These are phyloP conservation scores for Harringtonia lauricola DNA, from an alignment of 2,329 filamentous ascomycete genomes.

Conservation along the genomic window DNA sequence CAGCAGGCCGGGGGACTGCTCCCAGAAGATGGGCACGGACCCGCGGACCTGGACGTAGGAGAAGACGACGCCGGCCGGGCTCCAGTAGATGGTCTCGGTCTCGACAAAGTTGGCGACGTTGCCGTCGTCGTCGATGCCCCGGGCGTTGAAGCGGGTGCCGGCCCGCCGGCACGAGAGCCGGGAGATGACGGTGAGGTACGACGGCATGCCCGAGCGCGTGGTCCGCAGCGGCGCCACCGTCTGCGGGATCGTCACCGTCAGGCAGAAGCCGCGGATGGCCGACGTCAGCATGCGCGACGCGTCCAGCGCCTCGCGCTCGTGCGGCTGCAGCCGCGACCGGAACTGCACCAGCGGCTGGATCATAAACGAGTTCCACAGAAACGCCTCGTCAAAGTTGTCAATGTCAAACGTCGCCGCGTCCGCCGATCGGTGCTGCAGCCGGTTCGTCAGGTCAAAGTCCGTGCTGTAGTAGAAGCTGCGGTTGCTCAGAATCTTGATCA, in stretches of 20 bases:
- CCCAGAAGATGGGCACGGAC: slow-evolving; percentile 95
- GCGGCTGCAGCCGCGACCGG: slow-evolving; percentile 64
- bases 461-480: slow-evolving; percentile 97
- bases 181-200: slow-evolving; percentile 80
- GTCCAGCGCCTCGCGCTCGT: slow-evolving; percentile 73
- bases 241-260: slow-evolving; percentile 75
- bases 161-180: slow-evolving; percentile 82
- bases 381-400: slow-evolving; percentile 83
- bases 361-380: slow-evolving; percentile 98
- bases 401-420: slow-evolving; percentile 67
- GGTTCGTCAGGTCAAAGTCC: slow-evolving; percentile 94
- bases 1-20: slow-evolving; percentile 77
- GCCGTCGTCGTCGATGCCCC: slow-evolving; percentile 94
- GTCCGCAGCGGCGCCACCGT: slow-evolving; percentile 59
- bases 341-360: slow-evolving; percentile 88
- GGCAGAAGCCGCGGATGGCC: slow-evolving; percentile 85
- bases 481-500: slow-evolving; percentile 86
- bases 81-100: slow-evolving; percentile 87
- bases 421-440: slow-evolving; percentile 69
- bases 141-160: slow-evolving; percentile 91
- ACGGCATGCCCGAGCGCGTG: slow-evolving; percentile 60
- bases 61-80: slow-evolving; percentile 66
- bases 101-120: slow-evolving; percentile 99
- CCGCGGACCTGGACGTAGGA: slow-evolving; percentile 90
- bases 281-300: slow-evolving; percentile 80